Conservation (phyloP, 352 stramenopile genomes). For the Halophytophthora polymorphica region DNA sequence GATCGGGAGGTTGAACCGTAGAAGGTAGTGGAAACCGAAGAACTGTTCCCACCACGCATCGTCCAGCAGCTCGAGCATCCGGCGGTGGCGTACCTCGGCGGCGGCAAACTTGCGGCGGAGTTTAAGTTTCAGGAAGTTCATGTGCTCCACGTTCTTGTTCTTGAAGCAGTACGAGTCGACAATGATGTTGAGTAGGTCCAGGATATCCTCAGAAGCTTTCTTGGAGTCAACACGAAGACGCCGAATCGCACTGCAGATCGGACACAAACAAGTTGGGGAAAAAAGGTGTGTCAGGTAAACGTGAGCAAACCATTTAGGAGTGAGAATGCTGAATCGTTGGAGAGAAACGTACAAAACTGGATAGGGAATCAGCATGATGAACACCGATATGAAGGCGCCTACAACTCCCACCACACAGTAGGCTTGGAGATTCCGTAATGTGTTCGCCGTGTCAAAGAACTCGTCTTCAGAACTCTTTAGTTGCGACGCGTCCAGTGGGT, state of each 20-base stretch:
- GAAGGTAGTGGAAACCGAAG: constrained; percentile 52
- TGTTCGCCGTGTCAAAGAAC: constrained; percentile 50
- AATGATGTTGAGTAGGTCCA: constrained; percentile 76
- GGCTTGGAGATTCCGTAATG: constrained; percentile 59
- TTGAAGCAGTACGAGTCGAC: constrained; percentile 87
- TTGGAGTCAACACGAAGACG: constrained; percentile 42
- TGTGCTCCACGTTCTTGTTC: constrained; percentile 69
- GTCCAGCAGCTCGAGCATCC: constrained; percentile 44
- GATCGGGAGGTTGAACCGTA: constrained; percentile 67
- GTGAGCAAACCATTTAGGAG: constrained; percentile 5
- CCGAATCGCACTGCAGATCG: constrained; percentile 42
- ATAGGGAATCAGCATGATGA: constrained; percentile 72
- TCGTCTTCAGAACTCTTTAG: constrained; percentile 51
- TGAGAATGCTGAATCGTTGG: background rate
- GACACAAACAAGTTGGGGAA: background rate
- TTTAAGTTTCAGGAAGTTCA: constrained; percentile 60
- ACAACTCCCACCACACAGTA: constrained; percentile 70
- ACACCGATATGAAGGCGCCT: constrained; percentile 56
- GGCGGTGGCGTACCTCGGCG: constrained; percentile 26
- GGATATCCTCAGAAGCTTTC: constrained; percentile 46
- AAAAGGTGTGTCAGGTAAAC: too few species aligned
- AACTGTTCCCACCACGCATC: constrained; percentile 75
- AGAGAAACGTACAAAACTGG: constrained; percentile 60
- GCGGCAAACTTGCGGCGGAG: constrained; percentile 52
- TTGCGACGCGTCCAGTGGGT: constrained; percentile 36